Base-by-base conservation (phyloP, 345 rosid genomes). In the Brassica nigra region DNA sequence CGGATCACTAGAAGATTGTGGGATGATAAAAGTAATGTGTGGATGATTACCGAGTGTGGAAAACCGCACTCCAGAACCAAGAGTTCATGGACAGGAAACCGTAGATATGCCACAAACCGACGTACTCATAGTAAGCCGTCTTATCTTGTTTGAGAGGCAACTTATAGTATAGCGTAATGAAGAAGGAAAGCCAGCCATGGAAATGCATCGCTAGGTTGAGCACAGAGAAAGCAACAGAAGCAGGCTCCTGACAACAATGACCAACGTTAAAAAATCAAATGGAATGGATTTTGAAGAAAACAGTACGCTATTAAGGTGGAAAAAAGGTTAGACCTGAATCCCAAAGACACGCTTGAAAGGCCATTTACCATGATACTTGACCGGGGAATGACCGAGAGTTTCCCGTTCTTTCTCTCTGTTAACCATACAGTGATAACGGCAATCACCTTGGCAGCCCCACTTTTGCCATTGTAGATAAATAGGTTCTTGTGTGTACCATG, bases 361-460 rank as follows among this genome's bases (percentile, higher is more conserved):
- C 97, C 97, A 91, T 88, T 90, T 91, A 72, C 94, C 92, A 84
- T 91, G 90, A 81, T 90, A 91, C 84, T 91, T 91, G 73, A 88
- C 80, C 16, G 97, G 97, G 75, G 34, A 36, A 52, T 69, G 49
- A 78, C 90, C 90, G 28, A 66, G 79, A 44, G 80, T 69, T 71
- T 79, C 89, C 34, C 89, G 84, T 68, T 88, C 86, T 75, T 74
- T 75, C 86, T 91, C 94, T 82, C 87, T 82, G 62, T 75, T 80
- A 84, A 91, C 78, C 91, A 90, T 91, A 81, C 94, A 91, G 30
- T 85, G 80, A 81, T 89, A 91, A 49, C 85, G 89, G 28, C 97
- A 91, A 76, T 91, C 97, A 83, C 87, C 84, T 77, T 72, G 85
- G 77, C 97, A 91, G 73, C 91, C 89, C 94, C 87, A 86, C 73